Evolutionary conservation across 345 rosid genomes (phyloP).

Genomic region (Jatropha curcas): DNA sequence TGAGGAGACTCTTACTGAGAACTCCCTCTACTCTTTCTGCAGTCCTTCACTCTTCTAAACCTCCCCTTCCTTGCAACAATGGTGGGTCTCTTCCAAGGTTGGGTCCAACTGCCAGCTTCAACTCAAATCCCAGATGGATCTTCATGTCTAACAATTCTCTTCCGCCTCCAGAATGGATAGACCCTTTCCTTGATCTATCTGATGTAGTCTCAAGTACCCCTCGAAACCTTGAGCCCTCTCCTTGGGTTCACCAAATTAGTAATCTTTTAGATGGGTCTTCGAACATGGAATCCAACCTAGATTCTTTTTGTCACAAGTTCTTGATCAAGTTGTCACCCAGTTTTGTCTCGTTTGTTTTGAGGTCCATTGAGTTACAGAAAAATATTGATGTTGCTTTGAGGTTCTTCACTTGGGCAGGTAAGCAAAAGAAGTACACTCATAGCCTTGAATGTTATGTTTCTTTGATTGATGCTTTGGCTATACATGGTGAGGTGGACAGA

Average conservation of each 20-base stretch:
- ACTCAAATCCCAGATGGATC: constrained; percentile 38
- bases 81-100: constrained; percentile 25
- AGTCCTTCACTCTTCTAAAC: constrained; percentile 4
- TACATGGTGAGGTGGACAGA: constrained; percentile 43
- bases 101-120: constrained; percentile 14
- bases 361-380: constrained; percentile 46
- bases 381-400: constrained; percentile 52
- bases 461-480: constrained; percentile 58
- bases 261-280: constrained; percentile 64
- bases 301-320: constrained; percentile 54
- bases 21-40: constrained; percentile 12
- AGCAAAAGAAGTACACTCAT: constrained; percentile 71
- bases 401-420: constrained; percentile 72
- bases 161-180: constrained; percentile 91
- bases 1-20: constrained; percentile 36
- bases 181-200: constrained; percentile 72
- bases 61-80: constrained; percentile 26
- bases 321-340: constrained; percentile 65
- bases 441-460: constrained; percentile 68
- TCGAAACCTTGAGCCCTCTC: constrained; percentile 53
- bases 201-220: constrained; percentile 45
- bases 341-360: constrained; percentile 62
- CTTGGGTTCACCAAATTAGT: constrained; percentile 67
- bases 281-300: constrained; percentile 65
- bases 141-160: constrained; percentile 38